Evolutionary conservation across 805 yeast species (phyloP).

Genomic region (Isabelozyma pseudorhagii): DNA sequence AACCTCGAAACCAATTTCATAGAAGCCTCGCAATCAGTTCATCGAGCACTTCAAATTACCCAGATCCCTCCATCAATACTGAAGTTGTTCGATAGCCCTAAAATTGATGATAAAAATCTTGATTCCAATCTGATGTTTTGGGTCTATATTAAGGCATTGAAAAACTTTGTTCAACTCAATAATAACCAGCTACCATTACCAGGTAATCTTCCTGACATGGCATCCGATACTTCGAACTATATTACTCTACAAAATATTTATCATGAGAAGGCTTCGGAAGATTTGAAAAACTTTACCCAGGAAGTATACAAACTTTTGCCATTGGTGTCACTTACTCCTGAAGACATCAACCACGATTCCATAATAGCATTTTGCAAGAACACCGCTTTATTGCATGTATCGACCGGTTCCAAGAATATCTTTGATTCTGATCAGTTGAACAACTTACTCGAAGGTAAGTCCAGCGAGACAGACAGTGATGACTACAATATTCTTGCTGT

Average conservation of each 20-base stretch:
- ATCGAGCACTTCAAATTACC: conserved; percentile 36
- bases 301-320: conserved; percentile 25
- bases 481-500: conserved; percentile 21
- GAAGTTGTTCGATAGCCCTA: conserved; percentile 18
- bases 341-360: conserved; percentile 30
- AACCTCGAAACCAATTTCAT: conserved; percentile 49
- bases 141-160: conserved; percentile 56
- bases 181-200: conserved; percentile 58
- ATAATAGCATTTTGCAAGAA: conserved; percentile 60
- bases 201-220: conserved; percentile 87
- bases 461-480: conserved; percentile 11
- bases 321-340: conserved; percentile 21
- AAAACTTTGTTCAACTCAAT: conserved; percentile 39
- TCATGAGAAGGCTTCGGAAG: conserved; percentile 49
- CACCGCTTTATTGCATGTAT: conserved; percentile 48
- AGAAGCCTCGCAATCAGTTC: conserved; percentile 34
- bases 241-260: conserved; percentile 58
- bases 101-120: conserved; percentile 12
- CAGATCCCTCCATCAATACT: conserved; percentile 26
- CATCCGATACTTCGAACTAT: conserved; percentile 65
- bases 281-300: conserved; percentile 38
- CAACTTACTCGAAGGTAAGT: conserved; percentile 5
- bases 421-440: conserved; percentile 12
- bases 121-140: conserved; percentile 47
- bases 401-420: conserved; percentile 40